Evolutionary conservation across 192 early-diverging fungal genomes (phyloP).

Genomic region (Coemansia reversa): DNA sequence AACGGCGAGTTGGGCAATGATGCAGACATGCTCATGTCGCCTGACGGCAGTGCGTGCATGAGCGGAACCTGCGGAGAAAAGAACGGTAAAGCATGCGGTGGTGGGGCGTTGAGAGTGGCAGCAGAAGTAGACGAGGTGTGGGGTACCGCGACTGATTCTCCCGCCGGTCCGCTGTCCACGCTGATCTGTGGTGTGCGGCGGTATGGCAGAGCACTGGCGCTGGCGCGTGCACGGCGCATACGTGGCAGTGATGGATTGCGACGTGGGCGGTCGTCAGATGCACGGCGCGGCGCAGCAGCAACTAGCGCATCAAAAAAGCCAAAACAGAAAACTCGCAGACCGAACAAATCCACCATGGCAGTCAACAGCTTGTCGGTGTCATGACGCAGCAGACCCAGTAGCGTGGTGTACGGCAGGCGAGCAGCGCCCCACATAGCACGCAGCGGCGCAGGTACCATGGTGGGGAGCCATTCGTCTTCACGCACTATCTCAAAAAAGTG

Average conservation of each 20-base stretch:
- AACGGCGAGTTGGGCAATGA: slow-evolving; percentile 52
- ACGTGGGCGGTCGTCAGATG: slow-evolving; percentile 9
- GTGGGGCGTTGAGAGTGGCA: background rate
- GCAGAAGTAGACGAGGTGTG: slow-evolving; percentile 1
- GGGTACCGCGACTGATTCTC: background rate
- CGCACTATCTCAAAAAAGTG: slow-evolving; percentile 50
- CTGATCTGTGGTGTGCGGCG: slow-evolving; percentile 24
- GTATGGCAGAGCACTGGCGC: slow-evolving; percentile 30
- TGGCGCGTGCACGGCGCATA: slow-evolving; percentile 16
- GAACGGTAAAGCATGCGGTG: slow-evolving; percentile 15
- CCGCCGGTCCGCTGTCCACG: background rate
- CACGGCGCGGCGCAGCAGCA: slow-evolving; percentile 6
- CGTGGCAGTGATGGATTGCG: slow-evolving; percentile 14
- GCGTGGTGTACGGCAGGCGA: background rate
- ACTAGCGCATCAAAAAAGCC: slow-evolving; percentile 41
- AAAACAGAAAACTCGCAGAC: slow-evolving; percentile 38
- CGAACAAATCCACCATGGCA: slow-evolving; percentile 50
- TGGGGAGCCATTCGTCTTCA: slow-evolving; percentile 47
- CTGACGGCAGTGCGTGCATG: slow-evolving; percentile 17
- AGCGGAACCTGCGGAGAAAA: slow-evolving; percentile 37
- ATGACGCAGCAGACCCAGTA: slow-evolving; percentile 18
- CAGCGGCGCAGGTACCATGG: slow-evolving; percentile 26
- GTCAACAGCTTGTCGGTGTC: slow-evolving; percentile 38
- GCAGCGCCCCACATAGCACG: slow-evolving; percentile 30
- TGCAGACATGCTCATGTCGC: slow-evolving; percentile 32